Evolutionary conservation across 306 rosid species (phyloP).

Genomic region (Biancaea sappan): DNA sequence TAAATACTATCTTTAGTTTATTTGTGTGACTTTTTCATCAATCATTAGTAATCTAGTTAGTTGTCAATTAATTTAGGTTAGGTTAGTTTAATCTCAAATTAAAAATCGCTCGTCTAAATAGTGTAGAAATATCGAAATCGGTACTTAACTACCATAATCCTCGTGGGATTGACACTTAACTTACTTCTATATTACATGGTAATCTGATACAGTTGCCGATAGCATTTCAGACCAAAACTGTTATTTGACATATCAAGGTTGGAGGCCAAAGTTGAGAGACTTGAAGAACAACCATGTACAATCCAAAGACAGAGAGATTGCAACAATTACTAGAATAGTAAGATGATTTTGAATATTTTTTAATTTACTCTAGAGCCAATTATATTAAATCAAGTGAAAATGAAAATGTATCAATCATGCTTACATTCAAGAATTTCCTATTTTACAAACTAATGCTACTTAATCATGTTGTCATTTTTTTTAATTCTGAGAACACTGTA

Average conservation of each 20-base stretch:
- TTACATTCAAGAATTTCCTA: conserved; percentile 21
- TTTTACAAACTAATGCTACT: background rate
- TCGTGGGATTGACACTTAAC: too few species aligned
- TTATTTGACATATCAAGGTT: conserved; percentile 87
- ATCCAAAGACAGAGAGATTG: conserved; percentile 94
- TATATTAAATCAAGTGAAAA: conserved; percentile 1
- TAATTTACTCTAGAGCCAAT: conserved; percentile 2
- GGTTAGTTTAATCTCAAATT: too few species aligned
- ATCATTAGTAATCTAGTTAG: too few species aligned
- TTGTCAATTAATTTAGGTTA: too few species aligned
- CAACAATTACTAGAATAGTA: conserved; percentile 90
- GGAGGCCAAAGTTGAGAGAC: conserved; percentile 96
- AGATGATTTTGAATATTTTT: conserved; percentile 17
- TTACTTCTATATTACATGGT: too few species aligned
- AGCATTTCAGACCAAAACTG: too few species aligned
- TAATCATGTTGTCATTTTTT: conserved; percentile 20
- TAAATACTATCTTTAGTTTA: too few species aligned
- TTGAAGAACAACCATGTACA: conserved; percentile 84
- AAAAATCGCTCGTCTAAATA: too few species aligned
- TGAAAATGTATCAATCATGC: conserved; percentile 8
- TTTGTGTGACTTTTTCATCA: too few species aligned
- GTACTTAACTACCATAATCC: too few species aligned
- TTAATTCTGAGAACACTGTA: conserved; percentile 59
- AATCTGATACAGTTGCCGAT: too few species aligned
- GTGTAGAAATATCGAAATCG: too few species aligned